Base-by-base conservation (phyloP, 306 rosid species). In the Sicyos edulis region DNA sequence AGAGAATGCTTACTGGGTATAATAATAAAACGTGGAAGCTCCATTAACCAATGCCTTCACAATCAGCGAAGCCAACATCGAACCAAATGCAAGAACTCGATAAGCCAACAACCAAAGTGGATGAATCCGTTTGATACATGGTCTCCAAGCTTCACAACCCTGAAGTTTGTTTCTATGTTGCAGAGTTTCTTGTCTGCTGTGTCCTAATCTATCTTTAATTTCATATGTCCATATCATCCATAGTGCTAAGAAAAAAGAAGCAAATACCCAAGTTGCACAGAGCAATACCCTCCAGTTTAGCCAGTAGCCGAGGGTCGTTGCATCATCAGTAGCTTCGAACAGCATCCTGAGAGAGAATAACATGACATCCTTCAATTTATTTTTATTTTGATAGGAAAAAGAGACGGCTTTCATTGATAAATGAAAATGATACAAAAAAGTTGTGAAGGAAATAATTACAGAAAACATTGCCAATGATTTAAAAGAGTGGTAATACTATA, bases 1-100 rank as follows among this genome's bases (percentile, higher is more conserved):
- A 47, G 78, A 80, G 73, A 77, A 53, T 63, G 77, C 96, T 87
- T 83, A 92, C 96, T 87, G 97, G 57, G 95, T 92, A 64, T 92
- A 92, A 79, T 85, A 86, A 80, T 20, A 82, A 77, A 80, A 87
- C 50, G 71, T 78, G 82, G 29, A 15, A 67, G 79, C 82, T 7
- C 86, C 83, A 66, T 34, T 82, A 16, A 50, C 34, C 51, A 65
- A 62, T 71, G 81, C 52, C 78, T 87, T 89, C 65, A 76, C 78
- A 69, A 85, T 75, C 17, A 86, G 71, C 0, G 88, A 45, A 47
- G 76, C 83, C 82, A 89, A 78, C 59, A 87, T 87, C 63, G 73
- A 50, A 78, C 59, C 62, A 74, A 85, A 87, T 7, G 96, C 72
- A 49, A 11, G 51, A 7, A 49, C 34, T 68, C 72, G 72, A 68